Percentiles rank a stretch among this genome's conserved stretches.
Conservation (phyloP, 1,284 basidiomycete species). For the Moesziomyces antarcticus region DNA sequence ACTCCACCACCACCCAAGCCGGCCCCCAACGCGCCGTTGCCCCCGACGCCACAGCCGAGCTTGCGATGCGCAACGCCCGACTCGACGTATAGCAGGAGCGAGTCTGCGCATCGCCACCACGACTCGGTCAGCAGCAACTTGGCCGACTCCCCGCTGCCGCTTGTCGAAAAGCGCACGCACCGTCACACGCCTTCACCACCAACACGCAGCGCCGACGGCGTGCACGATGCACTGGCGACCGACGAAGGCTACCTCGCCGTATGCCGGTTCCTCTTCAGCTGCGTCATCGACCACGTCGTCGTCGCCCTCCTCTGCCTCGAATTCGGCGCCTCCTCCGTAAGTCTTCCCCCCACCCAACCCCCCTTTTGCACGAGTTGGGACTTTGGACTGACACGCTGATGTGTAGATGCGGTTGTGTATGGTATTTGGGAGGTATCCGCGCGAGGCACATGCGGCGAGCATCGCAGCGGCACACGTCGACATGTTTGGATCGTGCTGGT, state of each 20-base stretch:
- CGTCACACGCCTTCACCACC: too few relatives aligned
- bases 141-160: not conserved
- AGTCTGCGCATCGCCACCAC: not conserved
- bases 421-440: slow-evolving; percentile 4
- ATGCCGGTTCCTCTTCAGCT: slow-evolving; percentile 36
- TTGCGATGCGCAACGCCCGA: not conserved
- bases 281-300: slow-evolving; percentile 33
- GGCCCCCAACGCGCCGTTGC: not conserved
- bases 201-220: not conserved
- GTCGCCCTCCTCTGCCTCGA: slow-evolving; percentile 24
- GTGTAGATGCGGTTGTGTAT: too few relatives aligned
- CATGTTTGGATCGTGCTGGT: slow-evolving; percentile 12
- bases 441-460: slow-evolving; percentile 7
- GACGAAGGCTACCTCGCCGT: slow-evolving; percentile 31
- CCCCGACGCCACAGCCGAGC: not conserved
- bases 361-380: not conserved
- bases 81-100: not conserved
- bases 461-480: not conserved
- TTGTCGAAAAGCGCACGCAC: too few relatives aligned
- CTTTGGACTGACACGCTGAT: too few relatives aligned
- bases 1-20: not conserved
- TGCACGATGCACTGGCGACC: slow-evolving; percentile 22
- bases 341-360: not conserved
- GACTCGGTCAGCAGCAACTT: not conserved
- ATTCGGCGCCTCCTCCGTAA: slow-evolving; percentile 25